Evolutionary conservation across 2,329 filamentous ascomycete species (phyloP).

Genomic region (Sclerotinia glacialis): DNA sequence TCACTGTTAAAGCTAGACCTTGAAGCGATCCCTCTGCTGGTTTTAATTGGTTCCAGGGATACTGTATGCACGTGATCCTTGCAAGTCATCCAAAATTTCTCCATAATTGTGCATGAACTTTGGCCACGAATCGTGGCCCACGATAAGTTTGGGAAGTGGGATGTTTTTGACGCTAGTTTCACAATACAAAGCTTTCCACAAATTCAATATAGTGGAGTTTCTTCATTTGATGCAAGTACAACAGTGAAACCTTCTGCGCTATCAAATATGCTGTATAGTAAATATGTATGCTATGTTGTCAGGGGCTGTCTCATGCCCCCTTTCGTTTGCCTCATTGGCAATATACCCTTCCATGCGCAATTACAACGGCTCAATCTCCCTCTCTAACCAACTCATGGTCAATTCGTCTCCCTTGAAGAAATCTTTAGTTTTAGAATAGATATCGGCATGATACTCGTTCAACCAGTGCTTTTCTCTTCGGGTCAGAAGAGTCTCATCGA

Average conservation of each 20-base stretch:
- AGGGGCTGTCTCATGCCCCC: not conserved
- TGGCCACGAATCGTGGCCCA: not conserved
- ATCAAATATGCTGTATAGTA: not conserved
- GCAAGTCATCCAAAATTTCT: not conserved
- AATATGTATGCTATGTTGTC: constrained; percentile 13
- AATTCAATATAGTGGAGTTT: constrained; percentile 4
- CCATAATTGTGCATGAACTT: constrained; percentile 18
- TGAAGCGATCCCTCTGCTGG: not conserved
- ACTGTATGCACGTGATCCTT: constrained; percentile 9
- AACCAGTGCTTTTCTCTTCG: constrained; percentile 78
- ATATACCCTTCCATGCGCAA: not conserved
- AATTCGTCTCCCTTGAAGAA: constrained; percentile 72
- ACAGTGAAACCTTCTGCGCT: constrained; percentile 3
- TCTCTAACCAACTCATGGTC: constrained; percentile 76
- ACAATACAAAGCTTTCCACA: constrained; percentile 16
- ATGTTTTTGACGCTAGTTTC: constrained; percentile 6
- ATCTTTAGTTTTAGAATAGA: constrained; percentile 74
- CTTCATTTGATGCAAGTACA: constrained; percentile 14
- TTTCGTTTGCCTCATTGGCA: not conserved
- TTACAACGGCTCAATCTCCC: constrained; percentile 67
- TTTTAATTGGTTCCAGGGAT: constrained; percentile 2
- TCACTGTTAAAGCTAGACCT: constrained; percentile 14
- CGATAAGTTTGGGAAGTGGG: constrained; percentile 14
- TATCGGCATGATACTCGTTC: constrained; percentile 78
- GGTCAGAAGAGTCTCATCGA: constrained; percentile 71